Evolutionary conservation across 1,284 basidiomycete genomes (phyloP), one percentile per base, ranked within the genome.

Genomic region (Cutaneotrichosporon daszewskae): DNA sequence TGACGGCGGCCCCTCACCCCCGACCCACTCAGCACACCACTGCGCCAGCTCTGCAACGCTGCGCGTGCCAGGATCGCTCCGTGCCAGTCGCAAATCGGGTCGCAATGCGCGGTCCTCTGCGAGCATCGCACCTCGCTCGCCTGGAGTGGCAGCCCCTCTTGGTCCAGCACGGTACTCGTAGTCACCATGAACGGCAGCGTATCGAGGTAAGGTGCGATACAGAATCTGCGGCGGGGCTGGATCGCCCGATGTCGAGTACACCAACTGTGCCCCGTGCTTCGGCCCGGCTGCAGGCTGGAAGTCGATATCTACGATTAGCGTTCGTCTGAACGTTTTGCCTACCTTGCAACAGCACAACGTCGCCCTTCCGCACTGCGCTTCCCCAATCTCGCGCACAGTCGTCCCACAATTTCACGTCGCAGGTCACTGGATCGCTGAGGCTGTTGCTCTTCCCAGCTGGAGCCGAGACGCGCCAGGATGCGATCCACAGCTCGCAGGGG

Each of bases 21-120:
- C 64, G 2, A 64, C 50, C 56, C 56, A 64, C 11, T 53, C 47
- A 2, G 62, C 64, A 38, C 65, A 67, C 66, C 66, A 69, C 29
- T 41, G 45, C 3, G 55, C 63, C 23, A 59, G 39, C 35, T 61
- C 59, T 8, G 37, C 54, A 1, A 69, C 64, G 29, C 43, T 54
- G 25, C 59, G 53, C 2, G 65, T 40, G 0, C 58, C 62, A 5
- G 55, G 43, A 48, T 67, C 66, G 37, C 62, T 66, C 34, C 62
- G 47, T 7, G 52, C 58, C n/a, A 69, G 43, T 7, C 56, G 43
- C 19, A 69, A 46, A 44, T 67, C 60, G 12, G 66, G 66, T 16
- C 66, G 51, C 20, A 63, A 34, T 12, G 25, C 29, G 4, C 24
- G 37, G 28, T 52, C 50, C 29, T 47, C 50, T 14, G 26, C 26